Conservation (phyloP, 352 stramenopile species). For the Phytophthora pseudosyringae region DNA sequence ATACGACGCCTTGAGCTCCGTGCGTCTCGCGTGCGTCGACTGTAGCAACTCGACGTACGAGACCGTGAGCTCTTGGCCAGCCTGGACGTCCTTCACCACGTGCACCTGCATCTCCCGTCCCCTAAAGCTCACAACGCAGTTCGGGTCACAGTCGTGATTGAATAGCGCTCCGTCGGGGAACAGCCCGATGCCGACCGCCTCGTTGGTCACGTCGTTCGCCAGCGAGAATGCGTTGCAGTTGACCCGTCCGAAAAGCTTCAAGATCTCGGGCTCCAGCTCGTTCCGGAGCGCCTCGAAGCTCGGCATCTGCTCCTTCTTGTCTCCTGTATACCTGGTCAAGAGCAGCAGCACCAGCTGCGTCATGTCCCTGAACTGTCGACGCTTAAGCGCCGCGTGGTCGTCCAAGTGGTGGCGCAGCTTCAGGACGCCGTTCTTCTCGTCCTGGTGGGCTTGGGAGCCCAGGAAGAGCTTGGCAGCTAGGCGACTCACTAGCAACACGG, state of each 20-base stretch:
- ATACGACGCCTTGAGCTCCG: slow-evolving; percentile 57
- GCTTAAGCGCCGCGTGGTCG: slow-evolving; percentile 49
- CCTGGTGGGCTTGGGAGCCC: neutral
- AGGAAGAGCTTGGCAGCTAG: slow-evolving; percentile 49
- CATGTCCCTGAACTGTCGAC: slow-evolving; percentile 61
- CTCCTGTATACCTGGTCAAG: slow-evolving; percentile 54
- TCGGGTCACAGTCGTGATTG: slow-evolving; percentile 80
- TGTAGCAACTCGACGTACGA: slow-evolving; percentile 80
- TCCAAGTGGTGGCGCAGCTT: slow-evolving; percentile 52
- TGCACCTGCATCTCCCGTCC: slow-evolving; percentile 54
- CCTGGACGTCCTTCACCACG: slow-evolving; percentile 45
- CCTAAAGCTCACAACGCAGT: slow-evolving; percentile 75
- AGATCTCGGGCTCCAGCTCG: slow-evolving; percentile 39
- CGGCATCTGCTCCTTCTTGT: slow-evolving; percentile 7
- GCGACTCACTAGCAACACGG: slow-evolving; percentile 61
- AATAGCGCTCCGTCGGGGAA: slow-evolving; percentile 70
- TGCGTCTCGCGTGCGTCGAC: slow-evolving; percentile 42
- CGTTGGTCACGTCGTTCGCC: slow-evolving; percentile 49
- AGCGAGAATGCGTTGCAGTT: slow-evolving; percentile 88
- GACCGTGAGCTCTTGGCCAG: slow-evolving; percentile 68
- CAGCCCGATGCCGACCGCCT: slow-evolving; percentile 65
- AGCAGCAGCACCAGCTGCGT: slow-evolving; percentile 62
- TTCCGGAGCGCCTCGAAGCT: slow-evolving; percentile 40
- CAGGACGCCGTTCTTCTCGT: slow-evolving; percentile 35
- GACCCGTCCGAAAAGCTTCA: slow-evolving; percentile 69